These are phyloP conservation scores for Pseudocercospora crystallina DNA, from an alignment of 2,329 filamentous ascomycete genomes.

Conservation along the genomic window DNA sequence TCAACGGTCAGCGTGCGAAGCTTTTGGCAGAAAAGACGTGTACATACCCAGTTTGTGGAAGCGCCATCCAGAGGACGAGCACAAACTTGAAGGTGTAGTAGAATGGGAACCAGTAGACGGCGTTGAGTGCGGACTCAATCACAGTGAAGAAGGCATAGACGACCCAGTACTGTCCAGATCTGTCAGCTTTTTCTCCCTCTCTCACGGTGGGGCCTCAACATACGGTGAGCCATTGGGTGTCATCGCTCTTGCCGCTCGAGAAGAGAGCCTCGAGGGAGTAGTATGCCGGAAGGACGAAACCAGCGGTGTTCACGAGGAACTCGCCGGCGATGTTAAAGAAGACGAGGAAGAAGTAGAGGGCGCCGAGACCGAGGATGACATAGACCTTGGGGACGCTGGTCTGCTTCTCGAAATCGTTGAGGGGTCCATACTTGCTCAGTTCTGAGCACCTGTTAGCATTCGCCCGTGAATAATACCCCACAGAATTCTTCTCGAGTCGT, in stretches of 20 bases:
- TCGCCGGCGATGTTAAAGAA: conserved; percentile 90
- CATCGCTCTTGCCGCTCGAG: conserved; percentile 68
- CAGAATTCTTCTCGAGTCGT: no score
- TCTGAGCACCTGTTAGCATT: conserved; percentile 40
- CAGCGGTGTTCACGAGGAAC: conserved; percentile 82
- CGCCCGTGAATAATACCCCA: no score
- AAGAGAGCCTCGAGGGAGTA: conserved; percentile 81
- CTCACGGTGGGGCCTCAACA: neutral
- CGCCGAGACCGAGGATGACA: conserved; percentile 70
- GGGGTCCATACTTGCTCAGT: conserved; percentile 81
- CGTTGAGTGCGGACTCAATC: conserved; percentile 76
- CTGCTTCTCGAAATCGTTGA: conserved; percentile 85
- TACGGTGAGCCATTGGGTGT: conserved; percentile 73
- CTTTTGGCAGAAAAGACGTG: conserved; percentile 9
- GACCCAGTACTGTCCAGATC: conserved; percentile 69
- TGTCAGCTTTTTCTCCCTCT: conserved; percentile 14
- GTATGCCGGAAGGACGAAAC: conserved; percentile 79
- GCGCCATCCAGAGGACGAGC: conserved; percentile 94
- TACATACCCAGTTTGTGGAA: conserved; percentile 86
- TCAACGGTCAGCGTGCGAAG: conserved; percentile 21
- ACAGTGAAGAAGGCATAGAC: conserved; percentile 81
- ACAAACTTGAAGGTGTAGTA: conserved; percentile 99
- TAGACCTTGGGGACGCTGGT: conserved; percentile 83
- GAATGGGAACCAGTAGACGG: conserved; percentile 94
- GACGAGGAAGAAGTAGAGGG: conserved; percentile 86